Conservation (phyloP, 164 flowering plant genomes). For the Macadamia tetraphylla region DNA sequence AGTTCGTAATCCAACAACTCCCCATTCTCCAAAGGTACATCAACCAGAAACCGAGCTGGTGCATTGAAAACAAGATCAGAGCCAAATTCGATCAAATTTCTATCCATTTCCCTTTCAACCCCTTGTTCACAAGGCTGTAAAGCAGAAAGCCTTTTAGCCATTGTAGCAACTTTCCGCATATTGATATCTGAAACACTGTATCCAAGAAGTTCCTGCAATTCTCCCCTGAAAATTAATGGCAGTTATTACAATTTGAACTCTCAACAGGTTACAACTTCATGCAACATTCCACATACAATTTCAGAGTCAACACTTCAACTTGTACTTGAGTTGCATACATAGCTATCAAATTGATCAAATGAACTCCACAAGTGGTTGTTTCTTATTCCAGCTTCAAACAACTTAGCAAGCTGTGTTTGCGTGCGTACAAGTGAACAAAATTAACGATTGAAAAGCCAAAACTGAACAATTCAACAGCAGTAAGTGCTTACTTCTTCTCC, state of each 20-base stretch:
- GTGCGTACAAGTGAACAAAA: background rate
- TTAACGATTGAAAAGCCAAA: background rate
- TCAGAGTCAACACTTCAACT: background rate
- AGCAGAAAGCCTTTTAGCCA: conserved; percentile 42
- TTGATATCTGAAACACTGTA: conserved; percentile 40
- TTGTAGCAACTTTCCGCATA: conserved; percentile 44
- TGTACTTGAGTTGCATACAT: background rate
- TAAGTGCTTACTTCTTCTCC: conserved; percentile 51
- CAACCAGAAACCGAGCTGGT: conserved; percentile 76
- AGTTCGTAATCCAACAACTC: conserved; percentile 35
- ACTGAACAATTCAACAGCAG: background rate
- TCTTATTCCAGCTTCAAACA: background rate
- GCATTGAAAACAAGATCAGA: conserved; percentile 56
- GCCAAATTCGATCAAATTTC: conserved; percentile 60
- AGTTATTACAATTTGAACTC: background rate
- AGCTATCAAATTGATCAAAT: background rate
- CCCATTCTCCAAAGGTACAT: conserved; percentile 50
- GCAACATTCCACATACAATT: background rate
- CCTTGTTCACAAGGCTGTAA: conserved; percentile 43
- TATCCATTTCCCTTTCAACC: conserved; percentile 22
- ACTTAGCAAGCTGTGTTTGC: background rate
- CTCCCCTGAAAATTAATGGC: conserved; percentile 36
- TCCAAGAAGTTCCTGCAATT: conserved; percentile 62
- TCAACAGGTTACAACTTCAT: background rate
- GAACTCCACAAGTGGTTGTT: background rate